Conservation (phyloP, 495 filamentous ascomycete species). For the Neurospora sp. region DNA sequence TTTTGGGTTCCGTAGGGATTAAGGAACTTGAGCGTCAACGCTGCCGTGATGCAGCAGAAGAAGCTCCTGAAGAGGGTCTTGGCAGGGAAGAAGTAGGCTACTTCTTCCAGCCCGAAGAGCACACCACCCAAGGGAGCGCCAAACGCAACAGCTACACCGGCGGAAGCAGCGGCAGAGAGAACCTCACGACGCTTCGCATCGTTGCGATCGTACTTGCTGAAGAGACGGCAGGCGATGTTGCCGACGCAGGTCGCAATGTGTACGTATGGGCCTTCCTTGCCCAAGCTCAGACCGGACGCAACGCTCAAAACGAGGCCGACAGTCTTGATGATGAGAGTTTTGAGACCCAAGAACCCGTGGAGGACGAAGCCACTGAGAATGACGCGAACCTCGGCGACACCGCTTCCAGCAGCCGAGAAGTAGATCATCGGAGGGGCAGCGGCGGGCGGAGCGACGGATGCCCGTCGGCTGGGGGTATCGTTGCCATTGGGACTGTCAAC, state of each 20-base stretch:
- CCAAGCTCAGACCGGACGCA: constrained; percentile 82
- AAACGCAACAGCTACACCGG: constrained; percentile 90
- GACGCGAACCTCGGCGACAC: constrained; percentile 94
- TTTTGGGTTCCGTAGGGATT: constrained; percentile 95
- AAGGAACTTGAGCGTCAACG: constrained; percentile 83
- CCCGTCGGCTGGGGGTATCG: neutral
- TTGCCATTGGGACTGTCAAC: constrained; percentile 1
- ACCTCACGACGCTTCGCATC: constrained; percentile 84
- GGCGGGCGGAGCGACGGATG: constrained; percentile 30
- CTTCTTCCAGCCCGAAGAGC: constrained; percentile 89
- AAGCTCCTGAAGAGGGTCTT: constrained; percentile 97
- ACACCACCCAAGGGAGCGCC: constrained; percentile 90
- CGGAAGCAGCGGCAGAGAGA: constrained; percentile 82
- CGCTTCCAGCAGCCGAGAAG: constrained; percentile 92
- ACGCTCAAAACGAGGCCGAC: constrained; percentile 78
- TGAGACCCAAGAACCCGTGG: constrained; percentile 87
- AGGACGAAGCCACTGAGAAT: constrained; percentile 96
- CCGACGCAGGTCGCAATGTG: constrained; percentile 95
- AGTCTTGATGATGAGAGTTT: constrained; percentile 81
- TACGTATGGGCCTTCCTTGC: constrained; percentile 96
- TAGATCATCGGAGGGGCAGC: constrained; percentile 66
- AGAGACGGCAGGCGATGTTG: constrained; percentile 88
- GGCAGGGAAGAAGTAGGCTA: constrained; percentile 95
- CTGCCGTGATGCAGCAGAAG: constrained; percentile 92
- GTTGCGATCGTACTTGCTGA: constrained; percentile 87